Base-by-base conservation (phyloP, 495 filamentous ascomycete species). In the Rhizodiscina lignyota region DNA sequence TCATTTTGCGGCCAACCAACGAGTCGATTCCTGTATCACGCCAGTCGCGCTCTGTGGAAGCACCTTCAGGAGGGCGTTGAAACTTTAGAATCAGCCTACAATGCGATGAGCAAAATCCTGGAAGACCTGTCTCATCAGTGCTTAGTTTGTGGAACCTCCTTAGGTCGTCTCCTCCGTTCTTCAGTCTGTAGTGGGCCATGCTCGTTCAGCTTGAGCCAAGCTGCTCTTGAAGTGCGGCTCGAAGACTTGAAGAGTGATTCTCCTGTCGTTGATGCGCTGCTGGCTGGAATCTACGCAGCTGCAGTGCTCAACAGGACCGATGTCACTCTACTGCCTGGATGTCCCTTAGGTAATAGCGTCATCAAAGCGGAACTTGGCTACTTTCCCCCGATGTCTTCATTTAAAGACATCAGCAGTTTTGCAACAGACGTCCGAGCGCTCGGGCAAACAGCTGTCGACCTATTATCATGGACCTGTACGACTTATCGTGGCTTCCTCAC, bases 391-490 rank as follows among this genome's bases (percentile, higher is more conserved):
- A 42, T 50, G 11, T 17, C 27, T 1, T 13, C 20, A 21, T 27
- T 46, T 0, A 21, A 33, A 11, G 21, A 36, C 23, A 15, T 12
- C 2, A 2, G 17, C 0, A 16, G 29, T 38, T 17, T 40, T 20
- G 30, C 41, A 5, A 17, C 30, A 4, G 10, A 27, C 1, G 40
- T 49, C 2, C 2, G 26, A 21, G 11, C n/a, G 11, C 21, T 32
- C 4, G 43, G 47, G n/a, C 11, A 8, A 5, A 17, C 38, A 11
- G 34, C 43, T 3, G 44, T 40, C 21, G 27, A 37, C 8, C 40
- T 55, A 5, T 39, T 58, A 18, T 35, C 37, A 2, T 58, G 54
- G 54, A 42, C 41, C 10, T 47, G 45, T 37, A 46, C 39, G 3
- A 36, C 26, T 21, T 53, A 47, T 35, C 47, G 48, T 15, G 54